A percentile compares a stretch with the other conserved stretches of the same genome.
These are phyloP conservation scores for Phaffomyces thermotolerans DNA, from an alignment of 805 yeast species.

Conservation along the genomic window DNA sequence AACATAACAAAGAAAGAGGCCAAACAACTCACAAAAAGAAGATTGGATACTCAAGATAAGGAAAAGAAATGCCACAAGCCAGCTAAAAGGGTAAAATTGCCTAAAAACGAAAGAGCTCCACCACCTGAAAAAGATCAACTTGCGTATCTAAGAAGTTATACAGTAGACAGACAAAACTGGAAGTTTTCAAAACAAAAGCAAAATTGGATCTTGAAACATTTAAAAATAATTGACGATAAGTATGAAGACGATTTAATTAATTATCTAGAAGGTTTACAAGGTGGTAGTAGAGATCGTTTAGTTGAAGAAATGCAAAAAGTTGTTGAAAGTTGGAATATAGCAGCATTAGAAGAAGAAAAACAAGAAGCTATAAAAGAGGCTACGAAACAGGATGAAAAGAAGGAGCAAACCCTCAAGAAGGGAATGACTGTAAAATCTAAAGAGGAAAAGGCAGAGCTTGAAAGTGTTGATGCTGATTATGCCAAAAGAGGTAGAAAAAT, in stretches of 20 bases:
- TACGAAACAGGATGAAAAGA: background rate
- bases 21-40: constrained; percentile 31
- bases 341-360: constrained; percentile 15
- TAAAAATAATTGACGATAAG: constrained; percentile 41
- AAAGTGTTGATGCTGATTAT: constrained; percentile 23
- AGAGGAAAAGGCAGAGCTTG: constrained; percentile 9
- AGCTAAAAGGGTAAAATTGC: constrained; percentile 62
- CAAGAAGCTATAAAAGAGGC: constrained; percentile 7
- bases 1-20: constrained; percentile 35
- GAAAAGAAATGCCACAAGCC: constrained; percentile 37
- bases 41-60: constrained; percentile 10
- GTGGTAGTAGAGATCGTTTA: constrained; percentile 58
- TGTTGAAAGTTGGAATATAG: constrained; percentile 49
- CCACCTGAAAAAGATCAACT: constrained; percentile 77
- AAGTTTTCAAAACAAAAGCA: constrained; percentile 83
- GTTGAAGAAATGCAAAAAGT: constrained; percentile 40
- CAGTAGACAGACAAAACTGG: constrained; percentile 55
- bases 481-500: constrained; percentile 22
- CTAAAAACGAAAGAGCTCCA: constrained; percentile 58
- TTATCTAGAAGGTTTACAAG: constrained; percentile 59
- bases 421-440: background rate
- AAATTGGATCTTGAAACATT: constrained; percentile 71
- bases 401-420: background rate
- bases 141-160: constrained; percentile 52
- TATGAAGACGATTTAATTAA: constrained; percentile 44